Base-by-base conservation (phyloP, 1,139 yeast species). In the Suhomyces ambrosiae region DNA sequence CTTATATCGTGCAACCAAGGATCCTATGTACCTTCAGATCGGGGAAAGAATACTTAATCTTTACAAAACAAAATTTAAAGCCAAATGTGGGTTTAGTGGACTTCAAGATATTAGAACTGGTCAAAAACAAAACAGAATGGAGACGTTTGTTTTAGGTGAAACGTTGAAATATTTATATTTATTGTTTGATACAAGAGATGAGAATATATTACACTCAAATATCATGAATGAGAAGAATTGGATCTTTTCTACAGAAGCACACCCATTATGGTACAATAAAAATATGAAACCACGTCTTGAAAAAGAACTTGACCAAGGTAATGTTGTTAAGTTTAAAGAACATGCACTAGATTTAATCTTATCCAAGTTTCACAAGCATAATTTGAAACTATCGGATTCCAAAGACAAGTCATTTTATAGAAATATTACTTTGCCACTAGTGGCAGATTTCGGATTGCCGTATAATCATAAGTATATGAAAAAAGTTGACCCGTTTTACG, bases 211-310 rank as follows among this genome's bases (percentile, higher is more conserved):
- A 10, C 69, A 58, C 31, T 41, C 47, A 6, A 61, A 64, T 6
- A 32, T 47, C 18, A 65, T 68, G 58, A 48, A 50, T 5, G 48
- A 56, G 17, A 76, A 79, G 30, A 83, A 81, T 49, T 74, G 84
- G 62, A 70, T 90, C 1, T 90, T 89, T 52, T 85, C 96, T 8
- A 90, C 97, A 0, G 97, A 90, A 54, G 97, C 94, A 0, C 97
- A 90, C 58, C 96, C 96, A 2, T 56, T 89, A 43, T 88, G 96
- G 95, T 70, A 74, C 40, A 52, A 57, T 26, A 53, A 56, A 62
- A 63, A 35, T n/a, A 30, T 43, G 22, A 45, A 37, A 15, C 41
- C 46, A 2, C 5, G 25, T n/a, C 25, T 37, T 12, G 29, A 19
- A 23, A 33, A 37, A 18, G 26, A 32, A n/a, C 28, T 41, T 11